phyloP scores from a whole-genome alignment of 805 yeast genomes.

The Candida wancherniae region DNA sequence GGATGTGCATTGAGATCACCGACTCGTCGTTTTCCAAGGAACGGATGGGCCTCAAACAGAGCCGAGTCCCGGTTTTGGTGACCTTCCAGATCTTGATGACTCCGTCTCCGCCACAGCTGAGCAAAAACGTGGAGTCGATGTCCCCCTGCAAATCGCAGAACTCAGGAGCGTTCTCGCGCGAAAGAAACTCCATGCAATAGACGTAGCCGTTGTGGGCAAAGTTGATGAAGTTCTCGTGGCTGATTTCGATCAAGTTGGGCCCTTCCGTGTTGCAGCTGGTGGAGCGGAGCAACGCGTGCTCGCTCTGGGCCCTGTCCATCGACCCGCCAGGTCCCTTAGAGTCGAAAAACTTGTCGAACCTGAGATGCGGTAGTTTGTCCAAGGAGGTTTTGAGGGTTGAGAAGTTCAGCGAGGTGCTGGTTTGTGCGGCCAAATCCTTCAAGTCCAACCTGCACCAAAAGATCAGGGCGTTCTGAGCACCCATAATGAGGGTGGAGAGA shows the following conservation, averaged over 20 bases:
- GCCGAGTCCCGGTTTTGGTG: slow-evolving; percentile 6
- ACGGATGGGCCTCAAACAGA: slow-evolving; percentile 4
- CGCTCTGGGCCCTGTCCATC: slow-evolving; percentile 25
- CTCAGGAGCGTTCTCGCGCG: slow-evolving; percentile 11
- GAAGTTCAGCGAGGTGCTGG: neutral
- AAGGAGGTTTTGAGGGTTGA: slow-evolving; percentile 6
- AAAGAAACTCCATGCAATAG: slow-evolving; percentile 53
- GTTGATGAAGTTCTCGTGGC: slow-evolving; percentile 56
- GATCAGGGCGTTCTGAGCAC: slow-evolving; percentile 89
- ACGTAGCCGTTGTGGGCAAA: slow-evolving; percentile 94
- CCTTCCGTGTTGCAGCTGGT: slow-evolving; percentile 4
- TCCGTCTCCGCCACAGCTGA: slow-evolving; percentile 87
- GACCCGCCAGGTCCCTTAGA: slow-evolving; percentile 81
- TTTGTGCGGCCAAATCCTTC: neutral
- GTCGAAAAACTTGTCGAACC: slow-evolving; percentile 84
- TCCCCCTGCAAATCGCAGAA: slow-evolving; percentile 18
- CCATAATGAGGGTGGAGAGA: slow-evolving; percentile 64
- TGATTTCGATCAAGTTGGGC: slow-evolving; percentile 56
- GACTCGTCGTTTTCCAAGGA: slow-evolving; percentile 59
- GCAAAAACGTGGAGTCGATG: slow-evolving; percentile 17
- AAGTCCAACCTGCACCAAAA: slow-evolving; percentile 53
- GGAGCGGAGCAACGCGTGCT: slow-evolving; percentile 19
- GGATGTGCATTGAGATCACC: slow-evolving; percentile 62
- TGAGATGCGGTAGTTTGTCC: slow-evolving; percentile 45
- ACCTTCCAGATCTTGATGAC: slow-evolving; percentile 72